Conservation (phyloP, 305 asterid species). For the Caryopteris hybrid region DNA sequence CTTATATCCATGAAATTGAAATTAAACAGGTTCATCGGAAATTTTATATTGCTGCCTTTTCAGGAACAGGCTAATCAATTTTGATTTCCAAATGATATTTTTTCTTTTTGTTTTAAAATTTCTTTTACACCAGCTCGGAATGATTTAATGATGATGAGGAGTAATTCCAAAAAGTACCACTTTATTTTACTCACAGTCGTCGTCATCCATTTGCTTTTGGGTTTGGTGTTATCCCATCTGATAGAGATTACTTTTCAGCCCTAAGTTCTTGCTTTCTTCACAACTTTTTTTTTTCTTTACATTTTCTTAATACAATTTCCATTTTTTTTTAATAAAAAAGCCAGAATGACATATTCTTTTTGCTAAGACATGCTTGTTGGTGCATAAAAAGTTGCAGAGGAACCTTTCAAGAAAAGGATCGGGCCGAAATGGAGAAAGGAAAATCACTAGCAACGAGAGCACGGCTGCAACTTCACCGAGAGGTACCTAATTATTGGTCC, state of each 20-base stretch:
- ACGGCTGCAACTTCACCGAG: slow-evolving; percentile 43
- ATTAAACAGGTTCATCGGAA: too few species aligned
- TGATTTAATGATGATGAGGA: slow-evolving; percentile 7
- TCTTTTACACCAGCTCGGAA: too few species aligned
- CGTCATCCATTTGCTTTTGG: slow-evolving; percentile 15
- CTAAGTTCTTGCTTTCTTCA: background rate
- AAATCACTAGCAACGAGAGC: slow-evolving; percentile 33
- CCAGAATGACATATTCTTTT: background rate
- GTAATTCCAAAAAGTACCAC: background rate
- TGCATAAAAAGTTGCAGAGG: slow-evolving; percentile 46
- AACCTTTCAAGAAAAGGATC: slow-evolving; percentile 70
- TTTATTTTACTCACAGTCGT: slow-evolving; percentile 4
- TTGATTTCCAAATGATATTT: background rate
- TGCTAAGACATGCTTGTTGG: slow-evolving; percentile 16
- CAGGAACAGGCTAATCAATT: background rate
- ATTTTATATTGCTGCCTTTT: too few species aligned
- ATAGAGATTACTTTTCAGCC: background rate
- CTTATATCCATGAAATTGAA: background rate
- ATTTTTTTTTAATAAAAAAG: background rate
- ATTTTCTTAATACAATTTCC: background rate
- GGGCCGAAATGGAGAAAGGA: slow-evolving; percentile 42
- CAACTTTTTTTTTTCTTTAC: slow-evolving; percentile 3
- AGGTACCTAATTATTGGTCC: slow-evolving; percentile 31
- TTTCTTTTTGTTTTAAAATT: too few species aligned
- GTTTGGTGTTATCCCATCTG: slow-evolving; percentile 15